Conservation (phyloP, 2,329 filamentous ascomycete genomes). For the Acrodontium crateriforme region DNA sequence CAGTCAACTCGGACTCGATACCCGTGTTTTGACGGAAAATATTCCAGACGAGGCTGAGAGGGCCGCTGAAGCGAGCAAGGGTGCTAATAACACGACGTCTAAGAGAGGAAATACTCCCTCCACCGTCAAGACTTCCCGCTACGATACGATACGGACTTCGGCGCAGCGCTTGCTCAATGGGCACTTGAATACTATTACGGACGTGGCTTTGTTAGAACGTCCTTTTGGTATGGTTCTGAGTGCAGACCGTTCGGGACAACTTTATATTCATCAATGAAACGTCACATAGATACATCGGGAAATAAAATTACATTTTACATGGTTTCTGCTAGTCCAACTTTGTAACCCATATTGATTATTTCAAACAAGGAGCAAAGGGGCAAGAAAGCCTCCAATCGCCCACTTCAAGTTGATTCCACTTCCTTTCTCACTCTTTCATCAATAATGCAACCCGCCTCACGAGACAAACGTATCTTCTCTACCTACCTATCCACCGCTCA, state of each 20-base stretch:
- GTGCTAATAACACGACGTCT: neutral
- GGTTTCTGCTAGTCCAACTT: too few relatives aligned
- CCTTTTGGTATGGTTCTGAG: slow-evolving; percentile 90
- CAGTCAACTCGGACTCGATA: slow-evolving; percentile 27
- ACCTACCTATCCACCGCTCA: too few relatives aligned
- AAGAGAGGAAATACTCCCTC: slow-evolving; percentile 3
- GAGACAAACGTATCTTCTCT: too few relatives aligned
- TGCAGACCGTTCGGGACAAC: slow-evolving; percentile 74
- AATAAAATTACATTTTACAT: too few relatives aligned
- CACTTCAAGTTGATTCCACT: too few relatives aligned
- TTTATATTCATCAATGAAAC: slow-evolving; percentile 61
- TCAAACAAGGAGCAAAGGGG: too few relatives aligned
- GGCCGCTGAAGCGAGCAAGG: slow-evolving; percentile 8
- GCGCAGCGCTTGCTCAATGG: slow-evolving; percentile 75
- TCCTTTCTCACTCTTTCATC: too few relatives aligned
- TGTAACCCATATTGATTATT: too few relatives aligned
- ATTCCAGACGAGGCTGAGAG: slow-evolving; percentile 3
- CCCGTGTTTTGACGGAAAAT: slow-evolving; percentile 26
- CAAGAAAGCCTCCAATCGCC: too few relatives aligned
- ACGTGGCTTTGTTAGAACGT: slow-evolving; percentile 74
- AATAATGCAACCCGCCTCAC: too few relatives aligned
- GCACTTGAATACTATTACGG: slow-evolving; percentile 76
- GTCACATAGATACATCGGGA: neutral
- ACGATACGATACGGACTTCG: slow-evolving; percentile 74
- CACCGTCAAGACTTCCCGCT: slow-evolving; percentile 46